Conservation (phyloP, 2,329 filamentous ascomycete species). For the Geosmithia flava region DNA sequence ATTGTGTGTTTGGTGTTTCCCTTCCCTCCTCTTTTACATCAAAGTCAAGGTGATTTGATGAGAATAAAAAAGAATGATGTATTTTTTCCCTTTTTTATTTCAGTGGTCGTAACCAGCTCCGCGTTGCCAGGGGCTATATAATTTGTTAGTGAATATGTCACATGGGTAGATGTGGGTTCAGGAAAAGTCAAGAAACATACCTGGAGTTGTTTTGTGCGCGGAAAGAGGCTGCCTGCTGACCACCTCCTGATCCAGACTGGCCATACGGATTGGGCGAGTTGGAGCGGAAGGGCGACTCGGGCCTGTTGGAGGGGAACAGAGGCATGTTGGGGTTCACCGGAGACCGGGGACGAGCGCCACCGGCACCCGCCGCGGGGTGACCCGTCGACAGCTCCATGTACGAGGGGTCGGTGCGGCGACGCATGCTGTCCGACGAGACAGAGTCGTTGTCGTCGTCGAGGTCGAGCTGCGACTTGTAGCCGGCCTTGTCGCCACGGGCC, state of each 20-base stretch:
- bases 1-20: too few relatives aligned
- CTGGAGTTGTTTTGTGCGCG: background rate
- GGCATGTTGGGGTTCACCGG: constrained; percentile 29
- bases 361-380: background rate
- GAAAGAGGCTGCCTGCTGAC: background rate
- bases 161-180: too few relatives aligned
- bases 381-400: constrained; percentile 15
- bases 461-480: constrained; percentile 23
- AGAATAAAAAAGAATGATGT: background rate
- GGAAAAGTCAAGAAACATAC: too few relatives aligned
- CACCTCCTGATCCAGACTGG: background rate
- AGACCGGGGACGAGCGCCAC: constrained; percentile 15
- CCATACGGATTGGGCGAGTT: constrained; percentile 24
- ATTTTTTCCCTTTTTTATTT: background rate
- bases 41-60: too few relatives aligned
- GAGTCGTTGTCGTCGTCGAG: constrained; percentile 29
- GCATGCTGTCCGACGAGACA: constrained; percentile 23
- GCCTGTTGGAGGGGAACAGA: constrained; percentile 25
- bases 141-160: too few relatives aligned
- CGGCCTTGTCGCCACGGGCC: constrained; percentile 68
- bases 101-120: constrained; percentile 28
- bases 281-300: constrained; percentile 21
- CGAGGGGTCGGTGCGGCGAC: constrained; percentile 21
- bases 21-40: too few relatives aligned
- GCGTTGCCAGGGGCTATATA: constrained; percentile 32